Base-by-base conservation (phyloP, 352 stramenopile genomes). In the Peronospora farinosa region DNA sequence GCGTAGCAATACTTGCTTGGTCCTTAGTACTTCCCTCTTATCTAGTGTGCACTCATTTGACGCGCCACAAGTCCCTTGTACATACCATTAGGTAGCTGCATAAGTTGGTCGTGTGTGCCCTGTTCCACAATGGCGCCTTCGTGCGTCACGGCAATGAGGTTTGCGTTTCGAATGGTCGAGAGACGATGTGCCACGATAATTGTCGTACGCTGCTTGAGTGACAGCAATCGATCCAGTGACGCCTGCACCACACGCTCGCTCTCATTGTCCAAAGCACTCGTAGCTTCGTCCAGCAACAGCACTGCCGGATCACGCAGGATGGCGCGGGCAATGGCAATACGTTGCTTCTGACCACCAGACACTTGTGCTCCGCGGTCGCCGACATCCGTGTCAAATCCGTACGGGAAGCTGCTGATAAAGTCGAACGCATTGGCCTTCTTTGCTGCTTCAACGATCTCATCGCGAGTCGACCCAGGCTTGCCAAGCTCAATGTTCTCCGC, bases 81-180 rank as follows among this genome's bases (percentile, higher is more conserved):
- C 13, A 82, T 60, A 27, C 75, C 73, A 21, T 76, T 64, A 3
- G 50, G 50, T 25, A 75, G 44, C 21, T 57, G 48, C 47, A 88
- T 78, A 6, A 88, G 54, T 40, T 84, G 43, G 21, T 96, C 83
- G 53, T 98, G 62, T 7, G 62, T 67, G 6, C 62, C 62, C n/a
- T 70, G 57, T 32, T 70, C 62, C 5, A 70, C 62, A 33, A 67
- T 70, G 6, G 57, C 57, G 12, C 62, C 62, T 19, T 64, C 57
- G n/a, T 64, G 45, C 16, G 62, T 70, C 15, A 70, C 62, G 4
- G 62, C 62, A 33, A 67, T 70, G 30, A 70, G 40, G 30, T 59
- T 67, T 17, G 62, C 62, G 35, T 70, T 70, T 23, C 62, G 52
- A 25, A 70, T 70, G 5, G 62, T 70, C 1, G 62, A 67, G 2